Evolutionary conservation across 139 green algal genomes (phyloP).

Genomic region (Dunaliella primolecta): DNA sequence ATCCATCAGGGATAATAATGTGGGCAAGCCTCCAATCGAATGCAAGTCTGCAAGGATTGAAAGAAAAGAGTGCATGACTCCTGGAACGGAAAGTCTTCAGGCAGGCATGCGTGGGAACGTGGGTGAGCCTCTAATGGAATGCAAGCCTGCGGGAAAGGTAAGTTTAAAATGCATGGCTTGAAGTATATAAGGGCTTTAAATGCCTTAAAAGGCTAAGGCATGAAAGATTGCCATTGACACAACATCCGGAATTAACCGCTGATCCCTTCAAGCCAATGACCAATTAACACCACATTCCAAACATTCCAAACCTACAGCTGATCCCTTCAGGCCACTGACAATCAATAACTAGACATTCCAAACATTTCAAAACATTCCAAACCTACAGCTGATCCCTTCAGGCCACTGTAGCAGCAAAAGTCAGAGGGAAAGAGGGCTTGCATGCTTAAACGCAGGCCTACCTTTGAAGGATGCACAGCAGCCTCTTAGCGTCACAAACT

Average conservation of each 20-base stretch:
- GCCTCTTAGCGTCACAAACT: background rate
- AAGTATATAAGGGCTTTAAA: background rate
- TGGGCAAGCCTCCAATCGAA: constrained; percentile 76
- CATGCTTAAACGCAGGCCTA: background rate
- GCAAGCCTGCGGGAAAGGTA: background rate
- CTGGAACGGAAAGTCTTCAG: too few species aligned
- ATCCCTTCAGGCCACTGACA: too few species aligned
- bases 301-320: too few species aligned
- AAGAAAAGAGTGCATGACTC: background rate
- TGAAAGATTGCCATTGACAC: background rate
- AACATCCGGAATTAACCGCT: too few species aligned
- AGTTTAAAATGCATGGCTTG: background rate
- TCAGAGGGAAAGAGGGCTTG: background rate
- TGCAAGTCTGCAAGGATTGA: constrained; percentile 60
- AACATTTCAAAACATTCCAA: too few species aligned
- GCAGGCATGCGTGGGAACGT: too few species aligned
- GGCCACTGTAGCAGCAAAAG: background rate
- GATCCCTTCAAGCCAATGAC: too few species aligned
- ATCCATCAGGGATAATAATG: constrained; percentile 66
- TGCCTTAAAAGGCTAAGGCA: background rate
- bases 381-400: too few species aligned
- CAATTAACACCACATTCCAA: too few species aligned
- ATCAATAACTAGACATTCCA: too few species aligned
- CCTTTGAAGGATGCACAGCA: background rate
- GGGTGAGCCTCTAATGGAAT: background rate